Conservation (phyloP, 2,329 filamentous ascomycete genomes). For the Sporothrix euskadiensis region DNA sequence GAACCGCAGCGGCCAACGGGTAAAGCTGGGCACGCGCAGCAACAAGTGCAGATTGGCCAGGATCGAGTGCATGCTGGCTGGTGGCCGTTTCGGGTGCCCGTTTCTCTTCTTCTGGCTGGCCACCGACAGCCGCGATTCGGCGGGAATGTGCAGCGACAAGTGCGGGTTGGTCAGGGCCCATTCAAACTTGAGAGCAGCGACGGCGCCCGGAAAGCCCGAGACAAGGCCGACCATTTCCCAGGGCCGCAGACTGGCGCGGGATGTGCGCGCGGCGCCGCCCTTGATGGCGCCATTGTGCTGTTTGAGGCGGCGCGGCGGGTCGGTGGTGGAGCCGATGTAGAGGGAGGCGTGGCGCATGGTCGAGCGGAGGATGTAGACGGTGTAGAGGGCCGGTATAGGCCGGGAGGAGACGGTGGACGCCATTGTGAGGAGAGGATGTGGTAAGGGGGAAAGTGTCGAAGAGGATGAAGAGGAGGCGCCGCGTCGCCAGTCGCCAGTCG, state of each 20-base stretch:
- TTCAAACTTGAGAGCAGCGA: constrained; percentile 93
- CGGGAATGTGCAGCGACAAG: constrained; percentile 73
- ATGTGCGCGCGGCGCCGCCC: constrained; percentile 80
- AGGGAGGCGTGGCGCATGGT: constrained; percentile 69
- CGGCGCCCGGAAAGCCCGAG: constrained; percentile 82
- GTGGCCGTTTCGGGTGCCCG: constrained; percentile 58
- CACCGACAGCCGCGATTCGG: constrained; percentile 58
- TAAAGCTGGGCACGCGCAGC: constrained; percentile 75
- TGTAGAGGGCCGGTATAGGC: constrained; percentile 84
- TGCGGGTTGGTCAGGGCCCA: constrained; percentile 89
- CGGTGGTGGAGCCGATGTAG: constrained; percentile 90
- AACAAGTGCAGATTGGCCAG: constrained; percentile 81
- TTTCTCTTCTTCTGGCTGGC: constrained; percentile 54
- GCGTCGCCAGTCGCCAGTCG: not conserved
- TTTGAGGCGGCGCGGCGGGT: constrained; percentile 77
- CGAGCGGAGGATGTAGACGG: constrained; percentile 88
- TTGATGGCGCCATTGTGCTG: constrained; percentile 87
- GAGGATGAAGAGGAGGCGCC: not conserved
- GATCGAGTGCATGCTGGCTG: constrained; percentile 63
- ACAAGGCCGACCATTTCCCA: constrained; percentile 92
- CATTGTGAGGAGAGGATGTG: not conserved
- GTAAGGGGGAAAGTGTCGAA: not conserved
- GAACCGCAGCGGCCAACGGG: constrained; percentile 76
- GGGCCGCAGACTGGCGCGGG: constrained; percentile 66
- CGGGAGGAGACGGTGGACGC: constrained; percentile 16